Evolutionary conservation across 306 rosid species (phyloP).

Genomic region (Ammopiptanthus mongolicus): DNA sequence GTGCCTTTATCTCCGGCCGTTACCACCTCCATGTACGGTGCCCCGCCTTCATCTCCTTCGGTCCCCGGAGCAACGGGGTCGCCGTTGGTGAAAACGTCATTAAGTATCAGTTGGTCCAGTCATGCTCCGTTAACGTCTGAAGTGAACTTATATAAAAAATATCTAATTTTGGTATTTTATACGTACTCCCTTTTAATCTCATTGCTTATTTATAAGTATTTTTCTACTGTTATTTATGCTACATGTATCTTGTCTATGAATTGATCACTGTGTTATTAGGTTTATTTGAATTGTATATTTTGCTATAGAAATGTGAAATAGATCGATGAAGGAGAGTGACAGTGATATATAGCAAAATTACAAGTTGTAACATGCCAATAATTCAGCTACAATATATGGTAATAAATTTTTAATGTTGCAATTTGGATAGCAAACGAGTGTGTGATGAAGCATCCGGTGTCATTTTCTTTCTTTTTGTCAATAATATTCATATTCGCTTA

Average conservation of each 20-base stretch:
- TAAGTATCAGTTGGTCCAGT: conserved; percentile 65
- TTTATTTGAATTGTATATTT: conserved; percentile 32
- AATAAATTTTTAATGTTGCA: background rate
- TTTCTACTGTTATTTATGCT: background rate
- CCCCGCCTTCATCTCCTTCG: conserved; percentile 57
- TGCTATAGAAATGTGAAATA: conserved; percentile 29
- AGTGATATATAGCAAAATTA: conserved; percentile 32
- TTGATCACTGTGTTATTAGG: background rate
- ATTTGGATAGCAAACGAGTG: conserved; percentile 11
- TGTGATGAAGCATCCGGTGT: conserved; percentile 25
- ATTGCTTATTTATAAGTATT: background rate
- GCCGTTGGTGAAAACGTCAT: conserved; percentile 48
- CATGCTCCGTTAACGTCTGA: conserved; percentile 70
- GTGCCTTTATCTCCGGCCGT: conserved; percentile 50
- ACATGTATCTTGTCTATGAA: background rate
- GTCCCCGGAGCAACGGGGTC: conserved; percentile 29
- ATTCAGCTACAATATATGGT: background rate
- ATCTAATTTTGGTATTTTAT: background rate
- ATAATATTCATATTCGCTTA: background rate
- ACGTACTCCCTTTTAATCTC: background rate
- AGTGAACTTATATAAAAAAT: no score
- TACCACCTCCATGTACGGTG: conserved; percentile 70
- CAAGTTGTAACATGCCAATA: conserved; percentile 8
- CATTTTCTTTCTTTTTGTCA: conserved; percentile 31
- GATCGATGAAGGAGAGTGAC: background rate